These are phyloP conservation scores for Epichloe baconii DNA, from an alignment of 2,329 filamentous ascomycete genomes.

Conservation along the genomic window DNA sequence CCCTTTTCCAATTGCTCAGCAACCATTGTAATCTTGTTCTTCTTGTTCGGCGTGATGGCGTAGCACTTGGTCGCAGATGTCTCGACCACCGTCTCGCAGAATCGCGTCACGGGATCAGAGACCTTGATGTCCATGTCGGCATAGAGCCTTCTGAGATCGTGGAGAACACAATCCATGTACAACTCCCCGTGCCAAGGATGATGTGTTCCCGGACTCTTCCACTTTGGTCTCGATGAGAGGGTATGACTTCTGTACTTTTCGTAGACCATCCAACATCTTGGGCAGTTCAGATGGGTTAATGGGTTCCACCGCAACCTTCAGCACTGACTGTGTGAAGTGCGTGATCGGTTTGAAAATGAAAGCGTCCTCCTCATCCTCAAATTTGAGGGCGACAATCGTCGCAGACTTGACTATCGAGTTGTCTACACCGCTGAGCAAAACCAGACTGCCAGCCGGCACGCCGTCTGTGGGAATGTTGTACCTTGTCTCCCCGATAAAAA, in stretches of 20 bases:
- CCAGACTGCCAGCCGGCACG: slow-evolving; percentile 86
- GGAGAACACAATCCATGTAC: slow-evolving; percentile 99
- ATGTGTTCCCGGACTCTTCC: slow-evolving; percentile 97
- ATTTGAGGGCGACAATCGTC: slow-evolving; percentile 67
- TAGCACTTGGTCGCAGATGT: slow-evolving; percentile 97
- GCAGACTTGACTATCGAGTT: slow-evolving; percentile 98
- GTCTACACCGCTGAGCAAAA: slow-evolving; percentile 83
- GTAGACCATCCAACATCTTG: slow-evolving; percentile 94
- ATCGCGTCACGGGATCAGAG: slow-evolving; percentile 91
- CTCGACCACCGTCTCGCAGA: slow-evolving; percentile 96
- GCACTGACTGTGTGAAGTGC: slow-evolving; percentile 93
- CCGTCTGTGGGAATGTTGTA: slow-evolving; percentile 90
- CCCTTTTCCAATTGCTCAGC: slow-evolving; percentile 92
- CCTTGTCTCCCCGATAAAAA: slow-evolving; percentile 81
- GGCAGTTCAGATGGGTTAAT: slow-evolving; percentile 96
- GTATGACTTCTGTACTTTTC: slow-evolving; percentile 97
- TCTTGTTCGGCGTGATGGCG: slow-evolving; percentile 95
- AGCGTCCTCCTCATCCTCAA: slow-evolving; percentile 79
- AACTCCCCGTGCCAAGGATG: slow-evolving; percentile 90
- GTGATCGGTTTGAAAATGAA: slow-evolving; percentile 89
- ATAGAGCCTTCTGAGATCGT: slow-evolving; percentile 85
- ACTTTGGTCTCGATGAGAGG: slow-evolving; percentile 93
- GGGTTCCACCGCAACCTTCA: slow-evolving; percentile 95
- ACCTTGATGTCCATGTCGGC: slow-evolving; percentile 99
- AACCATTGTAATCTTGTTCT: slow-evolving; percentile 98